These are phyloP conservation scores for Eimeria sp. DNA, from an alignment of 169 alveolate species.

Conservation along the genomic window DNA sequence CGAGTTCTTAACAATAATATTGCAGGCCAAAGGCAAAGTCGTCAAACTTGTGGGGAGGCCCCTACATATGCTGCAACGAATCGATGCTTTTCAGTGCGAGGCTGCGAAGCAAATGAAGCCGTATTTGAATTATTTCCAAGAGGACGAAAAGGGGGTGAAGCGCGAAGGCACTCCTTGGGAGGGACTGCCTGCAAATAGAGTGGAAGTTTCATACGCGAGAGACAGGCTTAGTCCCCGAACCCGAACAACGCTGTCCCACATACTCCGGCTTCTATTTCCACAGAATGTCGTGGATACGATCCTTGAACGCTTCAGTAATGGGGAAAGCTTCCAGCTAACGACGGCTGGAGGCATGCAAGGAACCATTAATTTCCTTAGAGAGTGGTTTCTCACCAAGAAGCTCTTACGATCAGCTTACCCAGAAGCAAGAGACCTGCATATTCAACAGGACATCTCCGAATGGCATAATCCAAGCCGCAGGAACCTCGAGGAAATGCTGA, in stretches of 20 bases:
- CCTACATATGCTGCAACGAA: slow-evolving; percentile 56
- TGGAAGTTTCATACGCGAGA: slow-evolving; percentile 18
- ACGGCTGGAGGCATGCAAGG: slow-evolving; percentile 36
- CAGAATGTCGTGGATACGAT: not conserved
- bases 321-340: slow-evolving; percentile 6
- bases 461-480: slow-evolving; percentile 35
- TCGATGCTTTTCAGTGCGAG: slow-evolving; percentile 46
- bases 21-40: slow-evolving; percentile 13
- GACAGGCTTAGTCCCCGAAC: slow-evolving; percentile 2
- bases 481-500: slow-evolving; percentile 39
- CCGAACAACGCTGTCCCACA: not conserved
- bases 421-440: slow-evolving; percentile 27
- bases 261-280: slow-evolving; percentile 49
- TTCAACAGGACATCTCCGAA: slow-evolving; percentile 28
- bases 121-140: slow-evolving; percentile 26
- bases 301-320: slow-evolving; percentile 23
- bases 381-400: slow-evolving; percentile 50
- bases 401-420: slow-evolving; percentile 35
- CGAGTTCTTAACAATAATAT: not conserved
- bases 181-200: slow-evolving; percentile 52
- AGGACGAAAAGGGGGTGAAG: not conserved
- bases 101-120: not conserved
- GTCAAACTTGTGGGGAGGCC: slow-evolving; percentile 56
- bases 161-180: slow-evolving; percentile 37
- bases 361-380: slow-evolving; percentile 19